These are phyloP conservation scores for Heritiera littoralis DNA, from an alignment of 345 rosid species.

Conservation along the genomic window DNA sequence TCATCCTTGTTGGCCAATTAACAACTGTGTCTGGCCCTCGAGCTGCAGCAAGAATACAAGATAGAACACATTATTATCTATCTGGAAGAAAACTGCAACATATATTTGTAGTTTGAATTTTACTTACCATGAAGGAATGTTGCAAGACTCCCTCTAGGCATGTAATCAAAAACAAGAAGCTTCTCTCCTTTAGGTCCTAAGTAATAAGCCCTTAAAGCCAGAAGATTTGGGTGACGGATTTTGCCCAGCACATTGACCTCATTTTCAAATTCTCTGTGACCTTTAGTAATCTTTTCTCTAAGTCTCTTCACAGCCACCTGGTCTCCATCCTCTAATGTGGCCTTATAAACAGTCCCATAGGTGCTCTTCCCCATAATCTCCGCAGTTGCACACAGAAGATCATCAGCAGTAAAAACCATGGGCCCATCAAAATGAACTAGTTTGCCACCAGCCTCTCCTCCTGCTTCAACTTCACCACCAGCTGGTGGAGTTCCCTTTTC, in stretches of 20 bases:
- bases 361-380: constrained; percentile 97
- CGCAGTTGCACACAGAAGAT: constrained; percentile 93
- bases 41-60: constrained; percentile 45
- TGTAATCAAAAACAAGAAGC: constrained; percentile 91
- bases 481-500: constrained; percentile 47
- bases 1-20: constrained; percentile 80
- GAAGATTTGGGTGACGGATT: constrained; percentile 78
- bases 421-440: constrained; percentile 94
- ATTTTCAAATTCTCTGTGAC: constrained; percentile 72
- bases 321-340: constrained; percentile 90
- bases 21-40: constrained; percentile 69
- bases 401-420: constrained; percentile 85
- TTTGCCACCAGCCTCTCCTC: constrained; percentile 80
- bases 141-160: constrained; percentile 85
- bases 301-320: constrained; percentile 89
- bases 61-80: constrained; percentile 3
- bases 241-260: constrained; percentile 72
- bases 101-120: not conserved
- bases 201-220: constrained; percentile 86
- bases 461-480: constrained; percentile 55
- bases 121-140: constrained; percentile 82
- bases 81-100: not conserved
- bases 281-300: constrained; percentile 82
- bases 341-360: constrained; percentile 90
- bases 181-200: constrained; percentile 94